Conservation (phyloP, 495 filamentous ascomycete species). For the Opeltia flavorubescens region DNA sequence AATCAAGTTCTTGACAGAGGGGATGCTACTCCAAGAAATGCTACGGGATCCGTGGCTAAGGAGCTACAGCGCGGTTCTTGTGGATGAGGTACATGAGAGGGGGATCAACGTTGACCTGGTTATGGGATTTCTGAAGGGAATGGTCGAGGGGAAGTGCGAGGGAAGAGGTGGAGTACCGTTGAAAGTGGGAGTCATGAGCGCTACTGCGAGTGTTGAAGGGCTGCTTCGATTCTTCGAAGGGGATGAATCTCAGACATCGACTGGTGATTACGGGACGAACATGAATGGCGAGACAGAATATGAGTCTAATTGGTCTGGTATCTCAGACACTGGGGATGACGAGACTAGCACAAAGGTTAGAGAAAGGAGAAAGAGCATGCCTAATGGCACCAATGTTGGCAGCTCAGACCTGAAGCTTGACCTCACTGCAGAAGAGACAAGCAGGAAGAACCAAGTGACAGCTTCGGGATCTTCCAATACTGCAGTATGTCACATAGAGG, state of each 20-base stretch:
- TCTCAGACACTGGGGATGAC: conserved; percentile 8
- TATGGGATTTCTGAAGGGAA: conserved; percentile 70
- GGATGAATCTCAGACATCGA: conserved; percentile 10
- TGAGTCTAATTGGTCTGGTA: conserved; percentile 14
- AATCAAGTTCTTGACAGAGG: conserved; percentile 93
- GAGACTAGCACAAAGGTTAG: background rate
- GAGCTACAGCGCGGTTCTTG: conserved; percentile 77
- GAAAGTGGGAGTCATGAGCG: conserved; percentile 93
- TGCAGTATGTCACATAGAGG: conserved; percentile 60
- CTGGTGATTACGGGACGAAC: background rate
- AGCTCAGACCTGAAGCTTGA: background rate
- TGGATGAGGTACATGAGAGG: conserved; percentile 95
- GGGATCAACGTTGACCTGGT: conserved; percentile 92
- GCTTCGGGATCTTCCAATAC: conserved; percentile 10
- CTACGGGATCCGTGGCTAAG: conserved; percentile 68
- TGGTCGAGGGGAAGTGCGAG: conserved; percentile 40
- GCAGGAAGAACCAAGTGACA: background rate
- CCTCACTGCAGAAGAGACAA: background rate
- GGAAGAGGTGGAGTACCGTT: conserved; percentile 57
- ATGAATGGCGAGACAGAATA: background rate
- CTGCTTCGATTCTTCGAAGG: conserved; percentile 61
- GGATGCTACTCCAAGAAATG: conserved; percentile 93
- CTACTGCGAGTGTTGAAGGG: conserved; percentile 75
- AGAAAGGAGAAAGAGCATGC: background rate
- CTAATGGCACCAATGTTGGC: background rate